Conservation (phyloP, 805 yeast species). For the Saturnispora zaruensis region DNA sequence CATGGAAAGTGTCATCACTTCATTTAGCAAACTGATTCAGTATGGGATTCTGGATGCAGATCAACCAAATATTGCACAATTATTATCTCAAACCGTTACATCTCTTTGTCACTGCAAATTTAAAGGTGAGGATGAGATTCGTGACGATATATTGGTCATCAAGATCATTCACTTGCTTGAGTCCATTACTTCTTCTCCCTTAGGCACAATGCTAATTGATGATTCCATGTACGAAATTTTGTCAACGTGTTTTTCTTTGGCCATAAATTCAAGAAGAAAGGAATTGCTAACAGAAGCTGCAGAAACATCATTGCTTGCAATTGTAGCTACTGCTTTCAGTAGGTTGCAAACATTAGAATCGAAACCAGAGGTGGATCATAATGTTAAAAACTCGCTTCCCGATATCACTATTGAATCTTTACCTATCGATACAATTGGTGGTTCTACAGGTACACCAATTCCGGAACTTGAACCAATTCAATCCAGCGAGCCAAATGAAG, state of each 20-base stretch:
- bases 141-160: slow-evolving; percentile 84
- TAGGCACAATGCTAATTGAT: slow-evolving; percentile 63
- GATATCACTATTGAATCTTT: slow-evolving; percentile 27
- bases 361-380: slow-evolving; percentile 23
- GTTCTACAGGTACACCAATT: slow-evolving; percentile 24
- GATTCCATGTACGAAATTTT: slow-evolving; percentile 80
- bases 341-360: slow-evolving; percentile 46
- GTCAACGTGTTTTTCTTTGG: slow-evolving; percentile 84
- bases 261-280: slow-evolving; percentile 85
- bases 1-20: slow-evolving; percentile 70
- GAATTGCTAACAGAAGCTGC: slow-evolving; percentile 87
- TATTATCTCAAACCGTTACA: slow-evolving; percentile 57
- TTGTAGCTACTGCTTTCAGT: slow-evolving; percentile 60
- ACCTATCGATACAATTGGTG: slow-evolving; percentile 55
- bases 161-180: slow-evolving; percentile 75
- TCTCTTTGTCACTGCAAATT: slow-evolving; percentile 90
- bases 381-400: slow-evolving; percentile 22
- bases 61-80: slow-evolving; percentile 47
- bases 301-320: slow-evolving; percentile 65
- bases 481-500: slow-evolving; percentile 1
- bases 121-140: slow-evolving; percentile 87
- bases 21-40: slow-evolving; percentile 64
- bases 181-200: slow-evolving; percentile 50
- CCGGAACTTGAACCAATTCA: not conserved
- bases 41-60: slow-evolving; percentile 53